Conservation (phyloP, 2,329 filamentous ascomycete genomes). For the Colletotrichum shisoi region DNA sequence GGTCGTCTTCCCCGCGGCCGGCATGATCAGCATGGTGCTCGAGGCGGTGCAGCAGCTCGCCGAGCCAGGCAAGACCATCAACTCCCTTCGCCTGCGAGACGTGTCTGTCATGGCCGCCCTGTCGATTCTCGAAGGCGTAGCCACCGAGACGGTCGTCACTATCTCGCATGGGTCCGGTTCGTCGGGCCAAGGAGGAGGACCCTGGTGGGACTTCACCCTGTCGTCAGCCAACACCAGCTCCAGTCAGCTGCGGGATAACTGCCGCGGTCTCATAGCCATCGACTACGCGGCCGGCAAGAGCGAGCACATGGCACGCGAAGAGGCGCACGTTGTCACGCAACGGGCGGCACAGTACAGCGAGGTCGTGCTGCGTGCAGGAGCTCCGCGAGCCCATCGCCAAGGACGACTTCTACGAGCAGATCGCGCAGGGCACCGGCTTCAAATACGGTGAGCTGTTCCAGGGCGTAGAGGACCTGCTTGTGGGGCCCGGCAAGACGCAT, state of each 20-base stretch:
- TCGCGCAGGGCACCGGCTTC: conserved; percentile 3
- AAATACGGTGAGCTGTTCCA: conserved; percentile 15
- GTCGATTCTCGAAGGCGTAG: conserved; percentile 11
- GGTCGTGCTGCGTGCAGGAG: conserved; percentile 1
- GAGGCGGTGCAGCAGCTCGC: conserved; percentile 30
- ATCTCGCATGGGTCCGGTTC: neutral
- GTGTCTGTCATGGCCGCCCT: neutral
- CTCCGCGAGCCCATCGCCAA: neutral
- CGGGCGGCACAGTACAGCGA: neutral
- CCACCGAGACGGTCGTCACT: conserved; percentile 7
- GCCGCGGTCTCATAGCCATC: conserved; percentile 19
- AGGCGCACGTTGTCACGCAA: conserved; percentile 1
- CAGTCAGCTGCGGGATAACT: conserved; percentile 16
- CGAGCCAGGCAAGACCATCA: conserved; percentile 14
- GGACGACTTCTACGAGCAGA: conserved; percentile 17
- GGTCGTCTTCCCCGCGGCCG: conserved; percentile 48
- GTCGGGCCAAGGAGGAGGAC: neutral
- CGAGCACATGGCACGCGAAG: conserved; percentile 13
- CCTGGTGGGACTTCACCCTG: conserved; percentile 28
- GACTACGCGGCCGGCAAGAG: conserved; percentile 19
- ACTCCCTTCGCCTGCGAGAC: conserved; percentile 1
- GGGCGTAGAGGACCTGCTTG: neutral
- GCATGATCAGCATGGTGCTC: conserved; percentile 50
- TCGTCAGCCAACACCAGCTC: conserved; percentile 23
- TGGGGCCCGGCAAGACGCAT: conserved; percentile 16